Conservation (phyloP, 306 rosid genomes). For the Glycine tomentella region DNA sequence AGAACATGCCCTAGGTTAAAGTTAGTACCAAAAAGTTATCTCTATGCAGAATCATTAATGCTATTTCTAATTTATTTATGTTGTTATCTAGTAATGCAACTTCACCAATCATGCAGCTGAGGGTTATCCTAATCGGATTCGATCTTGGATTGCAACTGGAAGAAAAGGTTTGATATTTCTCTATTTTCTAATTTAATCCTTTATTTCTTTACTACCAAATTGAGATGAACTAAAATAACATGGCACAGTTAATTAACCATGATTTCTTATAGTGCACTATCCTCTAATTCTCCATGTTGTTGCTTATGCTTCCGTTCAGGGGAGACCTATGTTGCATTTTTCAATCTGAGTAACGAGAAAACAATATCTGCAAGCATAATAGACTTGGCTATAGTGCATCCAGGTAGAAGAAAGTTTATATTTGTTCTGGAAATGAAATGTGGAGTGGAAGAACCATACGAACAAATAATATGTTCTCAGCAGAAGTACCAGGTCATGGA, state of each 20-base stretch:
- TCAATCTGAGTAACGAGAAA: conserved; percentile 54
- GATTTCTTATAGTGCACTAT: background rate
- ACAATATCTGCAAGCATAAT: conserved; percentile 47
- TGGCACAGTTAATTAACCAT: background rate
- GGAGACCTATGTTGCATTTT: conserved; percentile 59
- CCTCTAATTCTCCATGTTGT: background rate
- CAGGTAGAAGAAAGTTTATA: conserved; percentile 43
- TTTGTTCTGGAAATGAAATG: conserved; percentile 37
- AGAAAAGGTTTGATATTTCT: conserved; percentile 48
- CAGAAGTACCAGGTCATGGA: conserved; percentile 53
- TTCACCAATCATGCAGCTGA: conserved; percentile 48
- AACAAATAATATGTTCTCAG: conserved; percentile 26
- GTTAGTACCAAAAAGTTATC: background rate
- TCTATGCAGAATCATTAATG: background rate
- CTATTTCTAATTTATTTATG: background rate
- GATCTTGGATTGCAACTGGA: conserved; percentile 79
- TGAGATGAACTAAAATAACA: background rate
- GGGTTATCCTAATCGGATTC: conserved; percentile 53
- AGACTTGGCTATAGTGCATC: conserved; percentile 48
- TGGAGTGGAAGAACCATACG: conserved; percentile 51
- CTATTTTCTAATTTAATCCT: background rate
- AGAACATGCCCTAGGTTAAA: background rate
- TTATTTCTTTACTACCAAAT: background rate
- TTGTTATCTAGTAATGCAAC: conserved; percentile 15
- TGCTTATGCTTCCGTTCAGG: conserved; percentile 43